Base-by-base conservation (phyloP, 2,329 filamentous ascomycete genomes). In the Penicillium sumatraense region DNA sequence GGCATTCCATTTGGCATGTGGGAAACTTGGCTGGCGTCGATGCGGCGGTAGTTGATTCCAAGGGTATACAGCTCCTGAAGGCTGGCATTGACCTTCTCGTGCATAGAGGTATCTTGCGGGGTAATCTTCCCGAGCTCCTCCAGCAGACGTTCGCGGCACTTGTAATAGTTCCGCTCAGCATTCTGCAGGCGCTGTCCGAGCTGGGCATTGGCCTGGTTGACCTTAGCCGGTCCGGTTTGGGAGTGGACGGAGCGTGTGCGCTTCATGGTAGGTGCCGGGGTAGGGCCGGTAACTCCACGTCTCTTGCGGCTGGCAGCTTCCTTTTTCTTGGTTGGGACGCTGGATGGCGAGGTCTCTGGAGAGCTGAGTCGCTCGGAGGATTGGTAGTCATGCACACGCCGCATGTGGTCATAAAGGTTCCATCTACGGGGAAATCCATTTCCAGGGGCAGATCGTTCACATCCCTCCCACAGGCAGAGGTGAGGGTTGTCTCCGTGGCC, bases 331-430 rank as follows among this genome's bases (percentile, higher is more conserved):
- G 68, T 54, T 18, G 67, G 65, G 16, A 56, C 58, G n/a, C 54
- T 62, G 26, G 65, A 66, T 9, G 73, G 71, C 5, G 73, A 71
- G 38, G 66, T 66, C 61, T 78, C 75, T 3, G 75, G 75, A 1
- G 75, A 78, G 65, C 74, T 77, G 55, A 71, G 71, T 16, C 71
- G 72, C 55, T 78, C 75, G 8, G 72, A 77, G 16, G 72, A 69
- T 45, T 71, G 80, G 67, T 83, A 85, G 62, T 85, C 83, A 67
- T 98, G 93, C 7, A 97, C 93, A 59, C 93, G 89, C 78, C 91
- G 91, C 93, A 97, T 97, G 82, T 98, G 93, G 78, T 98, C 93
- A 75, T 89, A 88, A 51, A 96, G 84, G 78, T 98, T 98, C 91
- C 95, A 98, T 68, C 93, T 89, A 67, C 93, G 88, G 33, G 93